These are phyloP conservation scores for Malania oleifera DNA, from an alignment of 164 flowering plant genomes.

Conservation along the genomic window DNA sequence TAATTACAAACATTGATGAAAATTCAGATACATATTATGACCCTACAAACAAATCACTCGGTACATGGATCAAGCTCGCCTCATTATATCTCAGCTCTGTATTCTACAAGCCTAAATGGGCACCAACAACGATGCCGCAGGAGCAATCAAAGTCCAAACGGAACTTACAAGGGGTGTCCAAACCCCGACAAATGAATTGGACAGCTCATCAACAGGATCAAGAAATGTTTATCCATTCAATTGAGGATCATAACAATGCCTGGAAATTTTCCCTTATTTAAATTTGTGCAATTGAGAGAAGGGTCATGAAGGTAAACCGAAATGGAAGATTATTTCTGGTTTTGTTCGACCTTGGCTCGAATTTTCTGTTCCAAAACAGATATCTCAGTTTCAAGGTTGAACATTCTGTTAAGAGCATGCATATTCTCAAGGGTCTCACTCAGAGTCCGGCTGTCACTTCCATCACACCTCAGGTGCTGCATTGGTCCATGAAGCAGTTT, in stretches of 20 bases:
- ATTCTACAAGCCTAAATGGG: conserved; percentile 17
- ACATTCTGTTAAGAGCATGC: conserved; percentile 96
- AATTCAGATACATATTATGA: conserved; percentile 9
- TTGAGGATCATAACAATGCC: conserved; percentile 13
- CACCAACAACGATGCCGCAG: neutral
- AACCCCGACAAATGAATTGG: conserved; percentile 15
- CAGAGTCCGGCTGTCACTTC: conserved; percentile 76
- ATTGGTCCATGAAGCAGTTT: conserved; percentile 96
- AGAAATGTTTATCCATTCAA: conserved; percentile 6
- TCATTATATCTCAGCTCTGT: conserved; percentile 9
- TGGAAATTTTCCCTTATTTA: conserved; percentile 32
- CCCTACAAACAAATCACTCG: neutral
- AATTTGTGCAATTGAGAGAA: conserved; percentile 7
- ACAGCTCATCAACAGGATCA: conserved; percentile 6
- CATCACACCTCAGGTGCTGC: conserved; percentile 96
- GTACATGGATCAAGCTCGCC: conserved; percentile 21
- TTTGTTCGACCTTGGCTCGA: conserved; percentile 79
- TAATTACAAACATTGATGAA: conserved; percentile 24
- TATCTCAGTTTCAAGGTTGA: conserved; percentile 70
- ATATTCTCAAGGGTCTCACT: conserved; percentile 89
- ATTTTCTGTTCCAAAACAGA: conserved; percentile 78
- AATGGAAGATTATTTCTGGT: conserved; percentile 38
- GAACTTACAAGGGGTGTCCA: conserved; percentile 12
- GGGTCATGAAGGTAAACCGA: neutral
- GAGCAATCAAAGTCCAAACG: neutral